Evolutionary conservation across 768 basidiomycete species (phyloP), one percentile per base, ranked within the genome.

Genomic region (Leccinum uliginosum): DNA sequence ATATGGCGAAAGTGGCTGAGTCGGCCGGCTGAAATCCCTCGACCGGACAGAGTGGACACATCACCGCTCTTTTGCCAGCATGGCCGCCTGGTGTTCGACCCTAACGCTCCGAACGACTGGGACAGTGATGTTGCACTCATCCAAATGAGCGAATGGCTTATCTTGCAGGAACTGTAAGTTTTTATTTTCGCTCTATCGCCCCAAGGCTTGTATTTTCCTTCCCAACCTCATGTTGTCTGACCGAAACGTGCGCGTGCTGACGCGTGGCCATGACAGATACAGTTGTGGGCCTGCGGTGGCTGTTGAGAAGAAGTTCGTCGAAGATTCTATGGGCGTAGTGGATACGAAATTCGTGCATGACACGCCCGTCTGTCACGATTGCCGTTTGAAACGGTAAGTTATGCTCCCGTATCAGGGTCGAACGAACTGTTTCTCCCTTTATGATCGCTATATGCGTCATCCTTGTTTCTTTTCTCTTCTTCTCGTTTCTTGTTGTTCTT

Each of bases 1-100:
- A 64, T 73, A 38, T 94, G 92, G 92, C 76, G 77, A 54, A 76
- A 78, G 55, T 93, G 92, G 92, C 65, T 85, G 7, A 73, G 74
- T 53, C 79, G 78, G 52, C 87, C 87, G 15, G 71, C 75, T 7
- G 80, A 82, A 56, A 65, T 73, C 50, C 59, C 74, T 29, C 82
- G 89, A 29, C 91, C 91, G 0, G 77, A 79, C n/a, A 56, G 51
- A 6, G 66, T 92, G 34, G 83, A 90, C 67, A 91, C 85, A 61
- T 72, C 76, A 12, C 63, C 67, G 9, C 85, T 89, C 64, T 62
- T 91, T 50, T 93, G 92, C 70, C 73, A 80, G 56, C 92, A 93
- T 69, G 75, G 75, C 6, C 68, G 76, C 58, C 78, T 93, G 8
- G 68, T 75, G 14, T 74, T 92, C 50, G 89, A 93, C 69, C 85